phyloP scores from a whole-genome alignment of 1,284 basidiomycete species.

The Ganoderma multipileum region DNA sequence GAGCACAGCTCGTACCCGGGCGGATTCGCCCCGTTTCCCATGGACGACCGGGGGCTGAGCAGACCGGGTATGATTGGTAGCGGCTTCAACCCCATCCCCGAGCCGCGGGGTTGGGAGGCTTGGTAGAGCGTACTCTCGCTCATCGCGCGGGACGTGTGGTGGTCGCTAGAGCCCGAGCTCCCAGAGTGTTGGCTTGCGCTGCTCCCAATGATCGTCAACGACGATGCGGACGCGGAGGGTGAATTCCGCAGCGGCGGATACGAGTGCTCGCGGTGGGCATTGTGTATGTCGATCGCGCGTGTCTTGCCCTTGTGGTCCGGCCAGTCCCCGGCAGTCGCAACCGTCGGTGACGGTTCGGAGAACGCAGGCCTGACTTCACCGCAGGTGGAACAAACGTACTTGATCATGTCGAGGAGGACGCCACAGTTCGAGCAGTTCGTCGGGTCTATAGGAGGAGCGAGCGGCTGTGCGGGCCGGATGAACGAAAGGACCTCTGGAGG shows the following conservation, averaged over 20 bases:
- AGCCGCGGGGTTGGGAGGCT: neutral
- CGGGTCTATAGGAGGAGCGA: conserved; percentile 68
- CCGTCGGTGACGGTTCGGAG: conserved; percentile 19
- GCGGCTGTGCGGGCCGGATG: conserved; percentile 45
- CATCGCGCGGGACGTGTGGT: conserved; percentile 25
- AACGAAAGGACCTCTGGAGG: conserved; percentile 62
- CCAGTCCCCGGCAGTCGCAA: conserved; percentile 13
- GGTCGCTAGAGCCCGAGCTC: conserved; percentile 25
- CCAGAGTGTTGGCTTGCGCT: conserved; percentile 17
- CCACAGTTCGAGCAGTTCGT: conserved; percentile 87
- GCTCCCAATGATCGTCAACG: conserved; percentile 39
- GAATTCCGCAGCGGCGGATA: conserved; percentile 30
- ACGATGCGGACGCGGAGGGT: conserved; percentile 46
- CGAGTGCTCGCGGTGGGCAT: conserved; percentile 19
- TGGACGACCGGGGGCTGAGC: neutral
- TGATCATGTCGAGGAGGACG: conserved; percentile 73
- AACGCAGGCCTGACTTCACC: conserved; percentile 69
- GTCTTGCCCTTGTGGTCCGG: conserved; percentile 39
- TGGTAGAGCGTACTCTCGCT: conserved; percentile 28
- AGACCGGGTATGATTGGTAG: neutral
- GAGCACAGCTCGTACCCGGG: conserved; percentile 85
- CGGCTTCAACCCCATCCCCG: conserved; percentile 15
- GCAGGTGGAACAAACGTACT: conserved; percentile 88
- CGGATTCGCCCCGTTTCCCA: conserved; percentile 5
- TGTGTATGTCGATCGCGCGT: conserved; percentile 24